Base-by-base conservation (phyloP, 176 grass and related monocot genomes). In the Carex parvula region DNA sequence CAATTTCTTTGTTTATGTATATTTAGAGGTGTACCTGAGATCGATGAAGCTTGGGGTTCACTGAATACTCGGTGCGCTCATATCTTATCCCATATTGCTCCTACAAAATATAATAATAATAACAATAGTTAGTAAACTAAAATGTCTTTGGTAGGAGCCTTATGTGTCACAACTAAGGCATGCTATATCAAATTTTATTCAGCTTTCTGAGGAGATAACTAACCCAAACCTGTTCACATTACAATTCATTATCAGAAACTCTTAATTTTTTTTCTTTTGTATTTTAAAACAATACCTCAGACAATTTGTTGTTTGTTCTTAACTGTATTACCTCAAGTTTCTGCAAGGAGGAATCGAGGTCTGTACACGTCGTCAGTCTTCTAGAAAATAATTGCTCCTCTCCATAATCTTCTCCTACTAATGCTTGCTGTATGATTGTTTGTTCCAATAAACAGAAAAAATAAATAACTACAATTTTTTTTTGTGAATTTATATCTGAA, bases 381-480 rank as follows among this genome's bases (percentile, higher is more conserved):
- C 91, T 60, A 77, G 89, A 89, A 94, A 99, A 99, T 89, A 99
- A 87, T 41, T 88, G 87, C 32, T 92, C 89, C 87, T 99, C 93
- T 81, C 91, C 97, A 72, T 81, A 79, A 64, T 99, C 97, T 94
- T 99, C 97, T 53, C 97, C 97, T 56, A 99, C 97, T 83, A 99
- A 92, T 84, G 97, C 97, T 99, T 96, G 91, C 97, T 99, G 80
- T 80, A 92, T 20, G 42, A 56, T 78, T 78, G 21, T 57, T 16
- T 9, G 7, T 44, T 26, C 15, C 37, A 65, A 83, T 24, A 83
- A 81, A 63, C 26, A 66, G 37, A 83, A 53, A 53, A 68, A 53
- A 13, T 53, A 64, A 69, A 66, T 55, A 8, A 30, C 14, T 56
- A 78, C 18, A 52, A 35, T 78, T 55, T 71, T 44, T 8, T 17